Conservation (phyloP, 257 asterid genomes). For the Fraxinus cuspidata region DNA sequence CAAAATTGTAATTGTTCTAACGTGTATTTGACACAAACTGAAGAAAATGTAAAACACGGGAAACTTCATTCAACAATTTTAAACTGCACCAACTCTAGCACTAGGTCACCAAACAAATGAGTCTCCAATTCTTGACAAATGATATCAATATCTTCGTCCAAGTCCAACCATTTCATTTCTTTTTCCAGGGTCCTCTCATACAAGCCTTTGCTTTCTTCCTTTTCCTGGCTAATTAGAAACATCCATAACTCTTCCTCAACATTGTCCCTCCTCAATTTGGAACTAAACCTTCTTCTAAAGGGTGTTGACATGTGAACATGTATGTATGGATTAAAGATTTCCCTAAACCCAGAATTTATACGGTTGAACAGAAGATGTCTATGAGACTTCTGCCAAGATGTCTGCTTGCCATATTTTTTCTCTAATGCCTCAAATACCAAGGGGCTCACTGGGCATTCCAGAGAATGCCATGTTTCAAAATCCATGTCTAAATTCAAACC, state of each 20-base stretch:
- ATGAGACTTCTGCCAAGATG: conserved; percentile 59
- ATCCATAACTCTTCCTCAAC: background rate
- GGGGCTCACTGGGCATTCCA: conserved; percentile 52
- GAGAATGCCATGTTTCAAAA: conserved; percentile 45
- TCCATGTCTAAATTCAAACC: conserved; percentile 37
- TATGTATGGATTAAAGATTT: conserved; percentile 34
- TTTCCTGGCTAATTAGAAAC: background rate
- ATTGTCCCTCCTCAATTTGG: background rate
- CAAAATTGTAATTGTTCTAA: background rate
- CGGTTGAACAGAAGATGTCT: conserved; percentile 69
- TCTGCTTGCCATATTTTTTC: conserved; percentile 66
- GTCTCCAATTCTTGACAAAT: background rate
- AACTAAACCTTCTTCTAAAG: conserved; percentile 12
- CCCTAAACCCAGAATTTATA: conserved; percentile 51
- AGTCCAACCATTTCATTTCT: background rate
- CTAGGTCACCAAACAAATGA: background rate
- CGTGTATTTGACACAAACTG: background rate
- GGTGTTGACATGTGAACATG: conserved; percentile 23
- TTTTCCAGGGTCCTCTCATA: background rate
- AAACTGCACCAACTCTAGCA: background rate
- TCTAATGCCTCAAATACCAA: conserved; percentile 55
- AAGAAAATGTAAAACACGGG: background rate
- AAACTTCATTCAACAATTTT: background rate
- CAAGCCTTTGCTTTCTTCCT: background rate
- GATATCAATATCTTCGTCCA: conserved; percentile 1